Base-by-base conservation (phyloP, 495 filamentous ascomycete genomes). In the Penicillium diatomitis region DNA sequence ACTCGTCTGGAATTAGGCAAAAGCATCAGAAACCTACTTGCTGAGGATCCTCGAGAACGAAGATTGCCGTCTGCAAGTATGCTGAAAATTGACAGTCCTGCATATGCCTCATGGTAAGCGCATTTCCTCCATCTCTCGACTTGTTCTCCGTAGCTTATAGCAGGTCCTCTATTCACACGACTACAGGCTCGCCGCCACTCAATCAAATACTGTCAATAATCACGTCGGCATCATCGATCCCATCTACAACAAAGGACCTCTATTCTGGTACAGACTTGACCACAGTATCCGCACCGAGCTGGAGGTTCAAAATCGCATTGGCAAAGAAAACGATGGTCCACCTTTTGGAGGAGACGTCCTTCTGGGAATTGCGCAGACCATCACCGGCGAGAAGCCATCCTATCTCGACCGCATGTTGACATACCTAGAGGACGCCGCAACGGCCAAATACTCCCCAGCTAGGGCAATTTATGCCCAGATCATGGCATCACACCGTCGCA, bases 181-280 rank as follows among this genome's bases (percentile, higher is more conserved):
- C 8, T 7, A 8, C 33, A 52, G 50, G 50, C 32, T 52, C 35
- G 35, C 50, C 4, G 47, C 50, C 28, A 52, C 47, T 3, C 50
- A 52, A 47, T 38, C 44, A 10, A 28, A 20, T 3, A 8, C 50
- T 12, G 46, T 30, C 6, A 37, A 6, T 20, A 49, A 30, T 4
- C 41, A 45, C 45, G 43, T 47, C 35, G 53, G 56, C 8, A 50
- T 54, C 20, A 44, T 59, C 36, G 53, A 59, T 29, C 56, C 56
- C 5, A 45, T 56, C 31, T 59, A 59, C 35, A 59, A 59, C 41
- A 59, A 59, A 49, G 56, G 56, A 0, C 56, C 56, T 0, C 44
- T 55, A 8, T 59, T 59, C 31, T 59, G 56, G 56, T 59, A 59
- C 38, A 6, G 50, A 51, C 46, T 59, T 0, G 50, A 56, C 38